These are phyloP conservation scores for Trichoderma sp. DNA, from an alignment of 2,329 filamentous ascomycete genomes.

Conservation along the genomic window DNA sequence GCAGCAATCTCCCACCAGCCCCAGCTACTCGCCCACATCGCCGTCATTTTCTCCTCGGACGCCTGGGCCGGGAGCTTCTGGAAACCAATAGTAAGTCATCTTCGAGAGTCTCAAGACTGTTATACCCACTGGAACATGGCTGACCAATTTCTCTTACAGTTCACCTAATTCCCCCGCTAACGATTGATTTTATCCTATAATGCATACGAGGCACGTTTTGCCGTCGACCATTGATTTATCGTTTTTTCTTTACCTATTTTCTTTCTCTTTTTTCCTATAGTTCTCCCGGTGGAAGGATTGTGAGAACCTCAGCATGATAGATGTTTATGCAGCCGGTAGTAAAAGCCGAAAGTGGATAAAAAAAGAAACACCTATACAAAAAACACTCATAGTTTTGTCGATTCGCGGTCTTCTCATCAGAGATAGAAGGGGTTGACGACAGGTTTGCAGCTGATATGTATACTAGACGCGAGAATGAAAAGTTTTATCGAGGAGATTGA, in stretches of 20 bases:
- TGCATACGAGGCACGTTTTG: constrained; percentile 38
- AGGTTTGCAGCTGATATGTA: constrained; percentile 25
- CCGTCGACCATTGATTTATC: constrained; percentile 28
- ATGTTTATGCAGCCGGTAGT: constrained; percentile 23
- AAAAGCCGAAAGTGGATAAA: constrained; percentile 21
- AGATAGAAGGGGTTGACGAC: constrained; percentile 3
- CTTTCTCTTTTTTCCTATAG: constrained; percentile 26
- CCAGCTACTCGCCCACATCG: constrained; percentile 69
- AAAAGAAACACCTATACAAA: constrained; percentile 1
- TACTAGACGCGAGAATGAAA: constrained; percentile 24
- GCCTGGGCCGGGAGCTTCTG: constrained; percentile 45
- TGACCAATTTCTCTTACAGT: constrained; percentile 34
- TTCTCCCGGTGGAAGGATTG: constrained; percentile 14
- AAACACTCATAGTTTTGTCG: constrained; percentile 6
- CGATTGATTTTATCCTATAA: constrained; percentile 41
- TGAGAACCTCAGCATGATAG: constrained; percentile 31
- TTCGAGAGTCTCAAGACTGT: not conserved
- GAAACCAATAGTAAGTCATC: constrained; percentile 44
- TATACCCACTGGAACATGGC: not conserved
- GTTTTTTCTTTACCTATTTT: constrained; percentile 26
- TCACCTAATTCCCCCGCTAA: constrained; percentile 49
- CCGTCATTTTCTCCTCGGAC: constrained; percentile 50
- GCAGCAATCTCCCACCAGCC: constrained; percentile 64
- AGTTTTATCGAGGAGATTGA: constrained; percentile 14
- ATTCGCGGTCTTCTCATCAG: not conserved